Evolutionary conservation across 1,284 basidiomycete genomes (phyloP), one percentile per base, ranked within the genome.

Genomic region (Sanghuangporus weigelae): DNA sequence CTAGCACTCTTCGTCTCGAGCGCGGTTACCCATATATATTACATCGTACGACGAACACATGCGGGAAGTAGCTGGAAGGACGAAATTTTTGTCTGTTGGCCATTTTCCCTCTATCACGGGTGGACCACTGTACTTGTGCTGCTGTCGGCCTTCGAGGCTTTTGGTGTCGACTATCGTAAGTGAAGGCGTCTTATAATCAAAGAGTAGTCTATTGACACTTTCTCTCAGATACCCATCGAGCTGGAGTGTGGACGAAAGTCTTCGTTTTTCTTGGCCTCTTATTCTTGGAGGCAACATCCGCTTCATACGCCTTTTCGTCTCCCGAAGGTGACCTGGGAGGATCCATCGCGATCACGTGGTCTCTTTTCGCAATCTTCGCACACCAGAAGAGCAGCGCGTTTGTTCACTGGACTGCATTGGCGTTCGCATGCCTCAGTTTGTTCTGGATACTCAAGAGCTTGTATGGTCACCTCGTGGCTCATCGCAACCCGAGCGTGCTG

Each of bases 211-310:
- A 19, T 19, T n/a, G 44, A 46, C 7, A 21, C 16, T 7, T n/a
- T 46, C 44, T 46, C 16, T 85, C 91, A 0, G 71, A 80, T 68
- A 75, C 74, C 55, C 79, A 90, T 68, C 76, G 75, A 48, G 87
- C 93, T 1, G 94, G 94, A 31, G 77, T 95, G 63, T 93, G 93
- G 86, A 96, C 94, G 73, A 95, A 96, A 74, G 85, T 95, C 70
- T 92, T 96, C 69, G 95, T 95, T 62, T 96, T 97, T 85, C 85
- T 97, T 50, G 91, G 84, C 67, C 76, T 93, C 84, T 87, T 97
- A 79, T 96, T 97, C 89, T 87, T 98, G 67, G 95, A 96, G 76
- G 90, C 86, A n/a, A 97, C 95, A 11, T 90, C 93, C 0, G 92
- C 90, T 6, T 90, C 92, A 1, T 97, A 98, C 74, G 93, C 93